Base-by-base conservation (phyloP, 495 filamentous ascomycete species). In the Podospora conica region DNA sequence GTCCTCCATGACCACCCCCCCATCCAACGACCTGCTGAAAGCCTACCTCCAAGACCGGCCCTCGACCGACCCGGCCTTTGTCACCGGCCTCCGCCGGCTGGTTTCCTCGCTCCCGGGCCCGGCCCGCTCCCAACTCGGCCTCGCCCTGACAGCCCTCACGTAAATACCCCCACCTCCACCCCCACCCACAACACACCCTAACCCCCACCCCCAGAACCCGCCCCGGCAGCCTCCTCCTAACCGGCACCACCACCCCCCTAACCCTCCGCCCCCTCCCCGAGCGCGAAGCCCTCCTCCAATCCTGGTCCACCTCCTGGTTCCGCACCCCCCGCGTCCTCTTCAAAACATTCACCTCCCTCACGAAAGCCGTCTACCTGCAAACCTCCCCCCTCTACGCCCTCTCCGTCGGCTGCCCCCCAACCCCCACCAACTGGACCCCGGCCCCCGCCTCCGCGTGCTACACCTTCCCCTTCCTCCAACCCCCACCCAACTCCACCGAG, bases 191-290 rank as follows among this genome's bases (percentile, higher is more conserved):
- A 9, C 23, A 27, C 11, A 21, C 15, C 63, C 1, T 62, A 61
- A 64, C 29, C 31, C 69, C 71, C 29, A 74, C 53, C 60, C 31
- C 22, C 71, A 93, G 89, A 66, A 90, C 89, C 28, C 82, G 82
- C n/a, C 76, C 86, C 0, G 90, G 90, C 9, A 91, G 86, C 33
- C 73, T 91, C 18, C 74, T 90, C 18, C 74, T 88, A 21, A 92
- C 90, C 0, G 88, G 89, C 23, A 86, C 85, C 23, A 78, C 79
- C 29, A 87, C 81, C 1, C 84, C 85, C 0, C 75, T 92, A 23
- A 83, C 89, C 61, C 77, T 85, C 60, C 90, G 90, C 67, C 81
- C 88, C 3, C 67, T 88, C 9, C 74, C 80, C 48, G 77, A 84
- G 31, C 85, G 91, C 3, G 81, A 88, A 71, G 79, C 83, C 24